Evolutionary conservation across 164 flowering plant genomes (phyloP), one percentile per base, ranked within the genome.

Genomic region (Cinnamomum chago): DNA sequence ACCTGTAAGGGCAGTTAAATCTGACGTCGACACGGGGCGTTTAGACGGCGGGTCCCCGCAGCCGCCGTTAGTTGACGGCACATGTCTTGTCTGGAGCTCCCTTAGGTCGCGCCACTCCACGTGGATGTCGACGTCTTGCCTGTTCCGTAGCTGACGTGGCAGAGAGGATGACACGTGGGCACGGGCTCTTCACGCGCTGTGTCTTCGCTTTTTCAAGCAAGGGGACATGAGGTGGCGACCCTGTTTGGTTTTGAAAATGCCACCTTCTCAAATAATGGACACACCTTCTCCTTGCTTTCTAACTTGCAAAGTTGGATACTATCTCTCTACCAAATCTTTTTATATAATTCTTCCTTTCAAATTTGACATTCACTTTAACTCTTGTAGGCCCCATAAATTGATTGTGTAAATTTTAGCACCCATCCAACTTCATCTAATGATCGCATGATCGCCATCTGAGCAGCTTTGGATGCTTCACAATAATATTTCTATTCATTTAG

Each of bases 161-260:
- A 3, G 0, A 12, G 14, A 17, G 23, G 28, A 20, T 18, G 70
- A 67, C 79, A 73, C 73, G 80, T 72, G 15, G 64, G 64, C 75
- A 71, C 70, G 62, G 67, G 67, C 70, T 7, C 40, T 64, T 52
- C 82, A 77, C 82, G 78, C 71, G 76, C 62, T 1, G 5, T 77
- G 83, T 77, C 78, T n/a, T 58, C 12, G 20, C 76, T 72, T 77
- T 81, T 33, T 20, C 27, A 20, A 28, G 33, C 83, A 81, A 28
- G 60, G 7, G 65, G 73, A 80, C 78, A 77, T 50, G 9, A 35
- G 28, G 58, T 28, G 70, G 25, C 70, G 67, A 72, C 72, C 62
- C n/a, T 76, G 79, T 68, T 62, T 58, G 71, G 50, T 13, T 25
- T 18, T 27, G 68, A 50, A 11, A 75, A 50, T 22, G 25, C 52